These are phyloP conservation scores for Pseudocercospora eumusae DNA, from an alignment of 2,329 filamentous ascomycete species.

Conservation along the genomic window DNA sequence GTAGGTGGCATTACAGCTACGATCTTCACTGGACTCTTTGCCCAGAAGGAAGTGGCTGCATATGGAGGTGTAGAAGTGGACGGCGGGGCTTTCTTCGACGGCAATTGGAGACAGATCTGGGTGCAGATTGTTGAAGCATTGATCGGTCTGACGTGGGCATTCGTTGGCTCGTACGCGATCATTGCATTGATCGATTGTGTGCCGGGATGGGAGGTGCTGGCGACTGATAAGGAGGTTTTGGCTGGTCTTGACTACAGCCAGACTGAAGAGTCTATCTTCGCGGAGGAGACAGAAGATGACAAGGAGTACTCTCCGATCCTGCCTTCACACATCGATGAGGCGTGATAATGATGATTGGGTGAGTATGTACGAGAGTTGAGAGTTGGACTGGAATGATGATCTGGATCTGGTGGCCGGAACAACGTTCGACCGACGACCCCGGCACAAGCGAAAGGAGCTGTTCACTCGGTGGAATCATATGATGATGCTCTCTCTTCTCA, in stretches of 20 bases:
- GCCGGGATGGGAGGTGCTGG: slow-evolving; percentile 55
- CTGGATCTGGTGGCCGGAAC: not conserved
- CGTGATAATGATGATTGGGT: not conserved
- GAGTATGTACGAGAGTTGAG: not conserved
- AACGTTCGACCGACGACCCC: not conserved
- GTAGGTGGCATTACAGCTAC: slow-evolving; percentile 55
- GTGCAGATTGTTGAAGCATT: slow-evolving; percentile 55
- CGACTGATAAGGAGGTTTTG: slow-evolving; percentile 48
- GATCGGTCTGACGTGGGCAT: slow-evolving; percentile 56
- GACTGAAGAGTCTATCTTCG: slow-evolving; percentile 19
- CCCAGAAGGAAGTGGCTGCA: slow-evolving; percentile 53
- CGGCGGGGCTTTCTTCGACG: slow-evolving; percentile 57
- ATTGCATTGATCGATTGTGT: slow-evolving; percentile 56
- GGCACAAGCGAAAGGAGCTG: not conserved
- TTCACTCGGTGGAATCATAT: not conserved
- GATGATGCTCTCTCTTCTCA: not conserved
- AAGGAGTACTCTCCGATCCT: slow-evolving; percentile 20
- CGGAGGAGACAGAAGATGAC: slow-evolving; percentile 14
- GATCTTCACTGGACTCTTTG: slow-evolving; percentile 55
- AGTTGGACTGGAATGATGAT: too few relatives aligned
- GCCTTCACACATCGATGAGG: slow-evolving; percentile 8
- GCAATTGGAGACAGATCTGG: slow-evolving; percentile 53
- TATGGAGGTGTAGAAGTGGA: slow-evolving; percentile 55
- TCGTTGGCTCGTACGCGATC: slow-evolving; percentile 51
- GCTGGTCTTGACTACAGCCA: slow-evolving; percentile 20